Evolutionary conservation across 2,329 filamentous ascomycete genomes (phyloP).

Genomic region (Pyricularia grisea): DNA sequence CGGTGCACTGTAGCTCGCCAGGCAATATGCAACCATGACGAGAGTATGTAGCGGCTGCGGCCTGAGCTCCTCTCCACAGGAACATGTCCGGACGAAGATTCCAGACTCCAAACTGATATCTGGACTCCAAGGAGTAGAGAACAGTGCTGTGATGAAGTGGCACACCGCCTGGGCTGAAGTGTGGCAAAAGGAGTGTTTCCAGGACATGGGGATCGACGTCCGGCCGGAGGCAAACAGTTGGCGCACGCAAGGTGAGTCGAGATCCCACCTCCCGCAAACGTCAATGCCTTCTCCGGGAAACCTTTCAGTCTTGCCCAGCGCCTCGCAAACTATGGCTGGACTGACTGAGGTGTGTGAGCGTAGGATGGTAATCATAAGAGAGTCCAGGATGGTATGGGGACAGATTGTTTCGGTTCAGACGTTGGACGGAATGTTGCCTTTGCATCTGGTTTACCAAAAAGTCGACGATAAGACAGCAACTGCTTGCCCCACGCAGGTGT

Average conservation of each 20-base stretch:
- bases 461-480: background rate
- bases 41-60: background rate
- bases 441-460: accelerated
- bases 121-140: background rate
- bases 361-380: constrained; percentile 4
- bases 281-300: constrained; percentile 8
- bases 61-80: background rate
- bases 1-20: background rate
- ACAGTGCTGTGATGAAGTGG: constrained; percentile 7
- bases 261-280: constrained; percentile 7
- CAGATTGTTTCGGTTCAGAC: background rate
- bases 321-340: constrained; percentile 1
- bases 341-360: constrained; percentile 4
- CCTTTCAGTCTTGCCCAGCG: background rate
- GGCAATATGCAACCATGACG: background rate
- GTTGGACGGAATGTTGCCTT: background rate
- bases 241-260: constrained; percentile 4
- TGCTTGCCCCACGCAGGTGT: constrained; percentile 1
- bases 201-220: constrained; percentile 1
- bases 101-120: background rate
- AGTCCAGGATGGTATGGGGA: constrained; percentile 5
- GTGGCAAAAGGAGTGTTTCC: constrained; percentile 10
- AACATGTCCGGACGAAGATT: constrained; percentile 2
- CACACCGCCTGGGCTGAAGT: constrained; percentile 8
- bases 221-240: constrained; percentile 2